Base-by-base conservation (phyloP, 176 grass and related monocot genomes). In the Carex cristatella region DNA sequence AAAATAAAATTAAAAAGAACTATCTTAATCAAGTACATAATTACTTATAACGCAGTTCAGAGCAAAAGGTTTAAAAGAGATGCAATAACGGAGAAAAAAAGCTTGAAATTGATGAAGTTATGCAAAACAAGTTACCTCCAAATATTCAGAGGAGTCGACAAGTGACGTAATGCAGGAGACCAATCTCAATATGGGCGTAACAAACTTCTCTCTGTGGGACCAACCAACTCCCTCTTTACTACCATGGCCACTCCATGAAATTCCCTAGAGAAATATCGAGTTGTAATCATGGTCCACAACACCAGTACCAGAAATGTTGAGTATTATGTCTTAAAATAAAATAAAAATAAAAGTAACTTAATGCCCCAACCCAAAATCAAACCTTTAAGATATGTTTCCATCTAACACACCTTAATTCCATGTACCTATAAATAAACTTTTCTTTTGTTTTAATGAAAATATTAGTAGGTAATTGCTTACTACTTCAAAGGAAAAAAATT, bases 151-250 rank as follows among this genome's bases (percentile, higher is more conserved):
- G 0, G 95, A 92, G 75, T 91, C 92, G 42, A 94, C 93, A 66
- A 98, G 91, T 31, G 95, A 89, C 54, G 95, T 91, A 72, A 95
- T 86, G 83, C 91, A 95, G 69, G 89, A 90, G 66, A 93, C 91
- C 85, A 98, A 89, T 92, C 91, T 88, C 87, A 98, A 46, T 79
- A 95, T 89, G 15, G 93, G 95, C 83, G 85, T 86, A 88, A 91
- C 79, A 85, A 90, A 93, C 66, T 85, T 89, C 82, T 91, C 88
- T 83, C 91, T 93, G 44, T 93, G 88, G 79, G 86, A 83, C 79
- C 92, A 91, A 62, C 82, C 88, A 83, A 65, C 54, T 82, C 76
- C 78, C 65, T 95, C 93, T 78, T 93, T 98, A 80, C 82, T 69
- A 32, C 83, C 19, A 79, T 75, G 79, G 37, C 76, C 80, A 73